A percentile compares a stretch with the other conserved stretches of the same genome.
phyloP scores from a whole-genome alignment of 768 basidiomycete genomes.

The Russula vinacea region DNA sequence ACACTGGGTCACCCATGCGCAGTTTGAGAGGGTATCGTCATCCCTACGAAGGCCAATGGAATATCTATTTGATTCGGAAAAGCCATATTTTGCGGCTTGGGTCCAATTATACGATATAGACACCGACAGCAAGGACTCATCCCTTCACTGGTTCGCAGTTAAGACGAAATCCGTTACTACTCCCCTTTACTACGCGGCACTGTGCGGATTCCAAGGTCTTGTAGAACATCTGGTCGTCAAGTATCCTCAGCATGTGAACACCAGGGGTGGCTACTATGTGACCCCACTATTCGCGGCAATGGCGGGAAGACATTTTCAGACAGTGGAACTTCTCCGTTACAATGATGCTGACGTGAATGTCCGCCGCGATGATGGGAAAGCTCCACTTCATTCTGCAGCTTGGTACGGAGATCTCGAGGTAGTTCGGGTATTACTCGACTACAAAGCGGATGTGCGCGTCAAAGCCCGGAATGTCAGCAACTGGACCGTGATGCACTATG shows the following conservation, averaged over 20 bases:
- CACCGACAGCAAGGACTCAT: fast-evolving
- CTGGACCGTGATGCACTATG: background rate
- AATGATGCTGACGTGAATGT: background rate
- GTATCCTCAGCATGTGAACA: background rate
- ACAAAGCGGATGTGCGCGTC: background rate
- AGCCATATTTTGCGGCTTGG: background rate
- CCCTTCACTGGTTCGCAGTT: background rate
- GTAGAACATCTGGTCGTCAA: background rate
- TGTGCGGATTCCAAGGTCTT: background rate
- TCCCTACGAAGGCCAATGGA: background rate
- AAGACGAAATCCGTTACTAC: background rate
- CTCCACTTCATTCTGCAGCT: background rate
- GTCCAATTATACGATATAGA: background rate
- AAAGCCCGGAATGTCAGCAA: no score
- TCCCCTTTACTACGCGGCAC: constrained; percentile 1
- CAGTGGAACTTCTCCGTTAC: background rate
- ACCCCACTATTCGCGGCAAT: background rate
- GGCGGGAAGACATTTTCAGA: background rate
- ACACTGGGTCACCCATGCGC: background rate
- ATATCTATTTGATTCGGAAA: background rate
- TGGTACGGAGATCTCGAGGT: background rate
- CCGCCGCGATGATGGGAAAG: background rate
- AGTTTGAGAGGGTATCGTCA: background rate
- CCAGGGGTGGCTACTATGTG: background rate
- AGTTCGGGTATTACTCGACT: background rate